phyloP scores from a whole-genome alignment of 2,329 filamentous ascomycete species.

The Alternaria arborescens region DNA sequence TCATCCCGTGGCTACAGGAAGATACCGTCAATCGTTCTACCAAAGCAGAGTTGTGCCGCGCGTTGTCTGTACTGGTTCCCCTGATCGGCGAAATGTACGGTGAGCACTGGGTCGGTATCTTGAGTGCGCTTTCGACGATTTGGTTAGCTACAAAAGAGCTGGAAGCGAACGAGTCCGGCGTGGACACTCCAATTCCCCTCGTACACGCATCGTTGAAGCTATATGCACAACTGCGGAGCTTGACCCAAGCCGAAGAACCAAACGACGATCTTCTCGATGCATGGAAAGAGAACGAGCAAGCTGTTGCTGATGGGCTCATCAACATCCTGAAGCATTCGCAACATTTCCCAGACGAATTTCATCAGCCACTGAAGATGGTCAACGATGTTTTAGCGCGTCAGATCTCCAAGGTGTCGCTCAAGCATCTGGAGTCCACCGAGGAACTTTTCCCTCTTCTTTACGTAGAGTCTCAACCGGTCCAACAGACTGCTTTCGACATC shows the following conservation, averaged over 20 bases:
- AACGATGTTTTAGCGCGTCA: slow-evolving; percentile 77
- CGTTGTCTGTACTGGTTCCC: slow-evolving; percentile 69
- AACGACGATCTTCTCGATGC: slow-evolving; percentile 89
- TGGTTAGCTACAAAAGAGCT: slow-evolving; percentile 47
- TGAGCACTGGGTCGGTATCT: slow-evolving; percentile 75
- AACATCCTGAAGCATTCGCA: slow-evolving; percentile 67
- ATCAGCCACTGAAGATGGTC: slow-evolving; percentile 77
- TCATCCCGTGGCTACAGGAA: slow-evolving; percentile 74
- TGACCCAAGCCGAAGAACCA: slow-evolving; percentile 66
- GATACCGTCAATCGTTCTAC: slow-evolving; percentile 59
- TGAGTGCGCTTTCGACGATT: slow-evolving; percentile 46
- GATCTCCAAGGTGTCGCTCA: slow-evolving; percentile 69
- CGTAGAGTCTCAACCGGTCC: slow-evolving; percentile 76
- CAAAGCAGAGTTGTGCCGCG: slow-evolving; percentile 65
- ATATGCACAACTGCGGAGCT: slow-evolving; percentile 67
- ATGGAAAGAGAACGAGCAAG: slow-evolving; percentile 67
- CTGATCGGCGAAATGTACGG: slow-evolving; percentile 85
- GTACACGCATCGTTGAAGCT: slow-evolving; percentile 78
- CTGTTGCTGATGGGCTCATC: slow-evolving; percentile 67
- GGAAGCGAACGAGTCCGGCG: slow-evolving; percentile 34
- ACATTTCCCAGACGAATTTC: slow-evolving; percentile 60
- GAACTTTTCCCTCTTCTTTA: slow-evolving; percentile 80
- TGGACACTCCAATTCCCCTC: slow-evolving; percentile 59
- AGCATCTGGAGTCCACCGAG: slow-evolving; percentile 68
- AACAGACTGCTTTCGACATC: slow-evolving; percentile 80